Evolutionary conservation across 2,329 filamentous ascomycete species (phyloP).

Genomic region (Leptodontidium sp.): DNA sequence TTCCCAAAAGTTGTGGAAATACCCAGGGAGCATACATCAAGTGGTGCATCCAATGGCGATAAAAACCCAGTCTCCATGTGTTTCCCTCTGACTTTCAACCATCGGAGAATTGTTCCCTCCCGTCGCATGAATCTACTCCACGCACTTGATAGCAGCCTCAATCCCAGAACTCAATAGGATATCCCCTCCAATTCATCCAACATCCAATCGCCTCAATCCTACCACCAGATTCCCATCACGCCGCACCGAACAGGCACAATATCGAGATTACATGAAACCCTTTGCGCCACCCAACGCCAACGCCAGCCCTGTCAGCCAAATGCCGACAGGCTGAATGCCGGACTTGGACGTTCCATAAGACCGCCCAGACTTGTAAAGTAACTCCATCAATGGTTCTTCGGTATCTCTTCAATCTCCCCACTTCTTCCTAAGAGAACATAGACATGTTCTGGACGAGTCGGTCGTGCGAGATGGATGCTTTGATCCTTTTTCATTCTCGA

Average conservation of each 20-base stretch:
- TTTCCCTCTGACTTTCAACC: too few species aligned
- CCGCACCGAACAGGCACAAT: not conserved
- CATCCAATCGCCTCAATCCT: not conserved
- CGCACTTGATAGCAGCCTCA: not conserved
- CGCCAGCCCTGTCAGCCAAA: not conserved
- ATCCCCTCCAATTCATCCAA: not conserved
- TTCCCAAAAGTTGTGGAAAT: not conserved
- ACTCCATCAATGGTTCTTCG: not conserved
- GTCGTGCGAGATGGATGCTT: not conserved
- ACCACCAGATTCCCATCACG: not conserved
- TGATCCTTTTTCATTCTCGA: not conserved
- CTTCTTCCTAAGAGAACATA: not conserved
- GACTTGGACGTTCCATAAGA: not conserved
- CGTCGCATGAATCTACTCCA: not conserved
- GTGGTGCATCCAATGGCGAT: not conserved
- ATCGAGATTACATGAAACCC: not conserved
- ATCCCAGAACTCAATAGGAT: not conserved
- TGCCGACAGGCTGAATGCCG: not conserved
- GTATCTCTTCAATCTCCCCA: not conserved
- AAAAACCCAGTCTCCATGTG: not conserved
- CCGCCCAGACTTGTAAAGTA: not conserved
- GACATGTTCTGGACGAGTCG: not conserved
- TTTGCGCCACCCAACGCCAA: not conserved
- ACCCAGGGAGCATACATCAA: not conserved
- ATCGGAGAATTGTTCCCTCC: not conserved